These are phyloP conservation scores for Nakaseomyces nivariensis DNA, from an alignment of 1,139 yeast species.

Conservation along the genomic window DNA sequence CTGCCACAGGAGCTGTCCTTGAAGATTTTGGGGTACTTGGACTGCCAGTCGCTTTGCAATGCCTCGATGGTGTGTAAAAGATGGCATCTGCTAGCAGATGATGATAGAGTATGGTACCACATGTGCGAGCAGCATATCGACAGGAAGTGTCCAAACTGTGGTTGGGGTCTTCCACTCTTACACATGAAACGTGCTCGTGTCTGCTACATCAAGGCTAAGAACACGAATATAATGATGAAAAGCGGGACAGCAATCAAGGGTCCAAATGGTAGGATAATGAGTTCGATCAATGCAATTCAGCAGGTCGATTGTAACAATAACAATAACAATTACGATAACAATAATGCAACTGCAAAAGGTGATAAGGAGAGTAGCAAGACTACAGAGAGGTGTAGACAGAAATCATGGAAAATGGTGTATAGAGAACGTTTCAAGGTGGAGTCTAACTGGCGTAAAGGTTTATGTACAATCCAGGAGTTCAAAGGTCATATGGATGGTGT, in stretches of 20 bases:
- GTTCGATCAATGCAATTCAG: neutral
- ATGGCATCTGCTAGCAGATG: conserved; percentile 89
- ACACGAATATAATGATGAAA: neutral
- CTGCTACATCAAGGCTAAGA: conserved; percentile 8
- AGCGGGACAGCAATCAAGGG: neutral
- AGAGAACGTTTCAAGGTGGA: conserved; percentile 85
- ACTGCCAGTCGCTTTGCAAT: conserved; percentile 80
- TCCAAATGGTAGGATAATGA: conserved; percentile 2
- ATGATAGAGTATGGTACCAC: conserved; percentile 94
- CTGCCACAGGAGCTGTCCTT: conserved; percentile 79
- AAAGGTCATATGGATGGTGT: conserved; percentile 84
- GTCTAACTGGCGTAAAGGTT: conserved; percentile 87
- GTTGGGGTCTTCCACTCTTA: conserved; percentile 95
- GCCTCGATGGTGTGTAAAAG: conserved; percentile 85
- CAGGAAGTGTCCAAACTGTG: conserved; percentile 93
- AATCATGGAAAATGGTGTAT: conserved; percentile 96
- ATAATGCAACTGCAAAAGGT: conserved; percentile 11
- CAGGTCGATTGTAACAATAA: neutral
- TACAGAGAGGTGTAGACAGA: conserved; percentile 32
- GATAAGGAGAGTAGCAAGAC: neutral
- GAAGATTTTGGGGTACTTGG: conserved; percentile 78
- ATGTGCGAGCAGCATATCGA: conserved; percentile 98
- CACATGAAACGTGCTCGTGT: conserved; percentile 63
- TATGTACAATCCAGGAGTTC: conserved; percentile 53
- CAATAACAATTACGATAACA: conserved; percentile 8